Percentiles rank a stretch among this genome's conserved stretches.
Evolutionary conservation across 768 basidiomycete genomes (phyloP).

Genomic region (Lenzites betulinus): DNA sequence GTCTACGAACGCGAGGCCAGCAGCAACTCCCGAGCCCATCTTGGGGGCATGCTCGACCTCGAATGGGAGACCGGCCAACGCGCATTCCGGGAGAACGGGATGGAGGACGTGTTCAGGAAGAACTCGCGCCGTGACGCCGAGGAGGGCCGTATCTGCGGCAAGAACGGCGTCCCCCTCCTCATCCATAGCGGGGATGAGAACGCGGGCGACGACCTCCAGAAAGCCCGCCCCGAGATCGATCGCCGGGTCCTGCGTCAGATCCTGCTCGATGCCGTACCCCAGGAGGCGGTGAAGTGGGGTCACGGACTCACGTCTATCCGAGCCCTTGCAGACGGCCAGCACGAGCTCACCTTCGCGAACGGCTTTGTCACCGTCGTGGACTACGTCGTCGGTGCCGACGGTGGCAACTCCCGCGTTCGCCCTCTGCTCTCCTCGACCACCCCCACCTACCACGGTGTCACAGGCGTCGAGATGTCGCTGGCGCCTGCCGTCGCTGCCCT

Average conservation of each 20-base stretch:
- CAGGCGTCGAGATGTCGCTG: conserved; percentile 26
- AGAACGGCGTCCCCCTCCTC: background rate
- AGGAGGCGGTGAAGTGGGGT: conserved; percentile 42
- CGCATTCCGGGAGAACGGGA: conserved; percentile 14
- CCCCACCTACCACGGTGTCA: conserved; percentile 38
- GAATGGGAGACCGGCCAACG: conserved; percentile 9
- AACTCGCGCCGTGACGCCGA: conserved; percentile 2
- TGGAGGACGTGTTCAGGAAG: background rate
- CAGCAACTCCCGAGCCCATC: background rate
- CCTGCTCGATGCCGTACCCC: conserved; percentile 19
- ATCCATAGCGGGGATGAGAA: background rate
- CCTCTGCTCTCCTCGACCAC: conserved; percentile 32
- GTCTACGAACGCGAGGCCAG: conserved; percentile 9
- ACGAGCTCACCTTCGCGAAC: conserved; percentile 9
- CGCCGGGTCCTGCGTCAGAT: conserved; percentile 4
- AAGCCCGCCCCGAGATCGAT: conserved; percentile 6
- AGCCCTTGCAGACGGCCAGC: conserved; percentile 31
- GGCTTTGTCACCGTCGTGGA: conserved; percentile 8
- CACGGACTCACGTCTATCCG: conserved; percentile 37
- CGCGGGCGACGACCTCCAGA: background rate
- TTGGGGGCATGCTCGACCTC: conserved; percentile 13
- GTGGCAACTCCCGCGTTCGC: conserved; percentile 43
- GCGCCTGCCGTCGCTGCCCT: conserved; percentile 14
- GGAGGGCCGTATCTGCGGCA: background rate
- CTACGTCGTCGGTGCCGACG: conserved; percentile 41